A percentile compares a stretch with the other conserved stretches of the same genome.
Conservation (phyloP, 2,329 filamentous ascomycete genomes). For the Penicillium sp. region DNA sequence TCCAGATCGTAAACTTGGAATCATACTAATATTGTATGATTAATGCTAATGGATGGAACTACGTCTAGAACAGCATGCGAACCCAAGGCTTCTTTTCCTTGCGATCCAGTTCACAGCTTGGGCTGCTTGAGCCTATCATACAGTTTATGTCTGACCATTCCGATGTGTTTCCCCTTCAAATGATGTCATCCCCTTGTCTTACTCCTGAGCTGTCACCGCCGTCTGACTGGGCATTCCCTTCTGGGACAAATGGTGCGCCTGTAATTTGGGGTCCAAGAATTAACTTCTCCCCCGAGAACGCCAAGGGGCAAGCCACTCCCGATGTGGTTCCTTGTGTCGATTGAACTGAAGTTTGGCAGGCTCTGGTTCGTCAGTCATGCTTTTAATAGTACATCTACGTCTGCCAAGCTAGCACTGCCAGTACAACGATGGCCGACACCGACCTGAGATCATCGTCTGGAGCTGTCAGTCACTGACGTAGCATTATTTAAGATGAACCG, state of each 20-base stretch:
- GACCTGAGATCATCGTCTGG: background rate
- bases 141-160: too few relatives aligned
- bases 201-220: too few relatives aligned
- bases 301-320: background rate
- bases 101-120: too few relatives aligned
- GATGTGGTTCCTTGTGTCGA: background rate
- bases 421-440: background rate
- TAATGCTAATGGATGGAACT: too few relatives aligned
- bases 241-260: background rate
- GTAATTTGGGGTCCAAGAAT: background rate
- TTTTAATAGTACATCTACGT: background rate
- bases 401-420: conserved; percentile 1
- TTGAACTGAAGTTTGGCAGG: background rate
- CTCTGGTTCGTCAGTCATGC: background rate
- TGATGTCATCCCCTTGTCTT: too few relatives aligned
- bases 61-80: too few relatives aligned
- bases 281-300: background rate
- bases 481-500: too few relatives aligned
- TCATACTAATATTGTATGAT: too few relatives aligned
- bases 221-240: background rate
- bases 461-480: background rate
- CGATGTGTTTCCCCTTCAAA: too few relatives aligned
- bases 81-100: too few relatives aligned
- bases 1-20: too few relatives aligned
- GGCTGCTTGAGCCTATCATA: too few relatives aligned